These are phyloP conservation scores for Euphorbia tirucalli DNA, from an alignment of 345 rosid genomes.

Conservation along the genomic window DNA sequence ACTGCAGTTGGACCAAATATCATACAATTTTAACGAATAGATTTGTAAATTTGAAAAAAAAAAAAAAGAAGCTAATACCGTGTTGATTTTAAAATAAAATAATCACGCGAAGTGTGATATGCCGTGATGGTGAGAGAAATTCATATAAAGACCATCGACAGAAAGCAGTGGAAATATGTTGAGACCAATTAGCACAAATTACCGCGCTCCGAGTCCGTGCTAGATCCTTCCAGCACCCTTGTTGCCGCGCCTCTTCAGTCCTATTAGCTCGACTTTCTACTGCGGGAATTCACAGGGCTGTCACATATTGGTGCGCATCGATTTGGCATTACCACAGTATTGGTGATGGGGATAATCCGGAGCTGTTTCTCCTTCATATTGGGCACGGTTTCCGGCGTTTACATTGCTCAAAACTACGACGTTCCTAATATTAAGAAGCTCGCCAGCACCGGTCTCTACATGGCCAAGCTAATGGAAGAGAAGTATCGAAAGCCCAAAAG, in stretches of 20 bases:
- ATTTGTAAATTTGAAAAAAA: too few relatives aligned
- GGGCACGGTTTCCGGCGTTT: slow-evolving; percentile 70
- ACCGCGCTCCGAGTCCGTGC: background rate
- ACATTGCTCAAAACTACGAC: slow-evolving; percentile 82
- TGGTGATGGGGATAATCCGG: slow-evolving; percentile 65
- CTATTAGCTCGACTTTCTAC: background rate
- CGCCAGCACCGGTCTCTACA: slow-evolving; percentile 40
- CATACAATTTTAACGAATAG: too few relatives aligned
- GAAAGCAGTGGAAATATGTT: too few relatives aligned
- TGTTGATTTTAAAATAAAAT: too few relatives aligned
- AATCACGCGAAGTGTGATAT: too few relatives aligned
- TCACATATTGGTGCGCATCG: background rate
- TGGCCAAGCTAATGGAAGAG: slow-evolving; percentile 57
- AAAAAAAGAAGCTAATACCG: too few relatives aligned
- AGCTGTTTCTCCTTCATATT: slow-evolving; percentile 58
- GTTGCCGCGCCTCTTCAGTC: background rate
- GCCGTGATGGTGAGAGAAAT: too few relatives aligned
- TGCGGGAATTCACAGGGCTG: background rate
- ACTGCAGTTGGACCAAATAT: too few relatives aligned
- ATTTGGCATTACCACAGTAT: background rate
- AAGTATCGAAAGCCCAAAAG: slow-evolving; percentile 67
- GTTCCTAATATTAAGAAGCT: slow-evolving; percentile 77
- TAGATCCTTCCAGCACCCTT: background rate
- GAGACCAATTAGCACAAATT: too few relatives aligned
- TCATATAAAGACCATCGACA: too few relatives aligned